Evolutionary conservation across 345 rosid genomes (phyloP).

Genomic region (Eucalyptus paniculata): DNA sequence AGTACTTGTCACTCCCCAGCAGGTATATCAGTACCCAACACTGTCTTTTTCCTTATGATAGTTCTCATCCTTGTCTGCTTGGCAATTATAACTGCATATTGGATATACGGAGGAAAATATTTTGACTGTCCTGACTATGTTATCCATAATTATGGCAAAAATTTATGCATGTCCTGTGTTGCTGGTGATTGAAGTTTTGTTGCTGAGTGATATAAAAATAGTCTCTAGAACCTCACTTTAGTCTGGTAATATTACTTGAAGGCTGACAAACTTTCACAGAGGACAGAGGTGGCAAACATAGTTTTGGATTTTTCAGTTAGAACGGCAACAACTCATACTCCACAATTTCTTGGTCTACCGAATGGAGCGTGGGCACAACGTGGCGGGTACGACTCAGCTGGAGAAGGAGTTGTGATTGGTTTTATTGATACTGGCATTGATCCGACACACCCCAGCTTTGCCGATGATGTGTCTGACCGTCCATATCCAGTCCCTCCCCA

Average conservation of each 20-base stretch:
- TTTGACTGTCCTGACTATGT: background rate
- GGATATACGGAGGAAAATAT: background rate
- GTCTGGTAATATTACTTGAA: constrained; percentile 1
- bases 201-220: background rate
- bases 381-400: too few relatives aligned
- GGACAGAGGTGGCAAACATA: constrained; percentile 68
- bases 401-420: too few relatives aligned
- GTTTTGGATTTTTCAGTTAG: too few relatives aligned
- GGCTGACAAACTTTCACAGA: constrained; percentile 62
- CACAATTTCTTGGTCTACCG: too few relatives aligned
- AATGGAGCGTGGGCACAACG: too few relatives aligned
- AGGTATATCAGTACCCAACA: constrained; percentile 26
- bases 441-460: too few relatives aligned
- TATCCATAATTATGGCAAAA: background rate
- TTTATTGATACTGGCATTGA: too few relatives aligned
- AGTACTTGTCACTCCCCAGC: constrained; percentile 67
- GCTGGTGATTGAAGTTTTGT: background rate
- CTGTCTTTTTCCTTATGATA: background rate
- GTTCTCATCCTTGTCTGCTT: background rate
- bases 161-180: background rate
- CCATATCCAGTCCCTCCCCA: too few relatives aligned
- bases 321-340: too few relatives aligned
- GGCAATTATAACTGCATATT: background rate
- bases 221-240: background rate
- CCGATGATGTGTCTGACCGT: too few relatives aligned